These are phyloP conservation scores for Phytophthora fragariae DNA, from an alignment of 352 stramenopile genomes.

Conservation along the genomic window DNA sequence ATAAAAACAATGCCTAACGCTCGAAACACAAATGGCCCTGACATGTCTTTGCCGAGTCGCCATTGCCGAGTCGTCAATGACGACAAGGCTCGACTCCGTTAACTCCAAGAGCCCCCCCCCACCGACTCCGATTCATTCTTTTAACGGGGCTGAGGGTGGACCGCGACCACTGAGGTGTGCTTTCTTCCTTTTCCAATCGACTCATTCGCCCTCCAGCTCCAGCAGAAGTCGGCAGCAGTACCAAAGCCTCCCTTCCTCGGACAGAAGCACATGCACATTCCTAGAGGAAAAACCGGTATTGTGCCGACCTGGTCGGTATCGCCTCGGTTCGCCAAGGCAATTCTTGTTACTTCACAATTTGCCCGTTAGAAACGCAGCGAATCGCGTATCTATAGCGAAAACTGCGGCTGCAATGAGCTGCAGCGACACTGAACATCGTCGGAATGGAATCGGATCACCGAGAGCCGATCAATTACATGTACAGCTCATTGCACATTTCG, in stretches of 20 bases:
- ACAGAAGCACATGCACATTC: background rate
- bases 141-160: slow-evolving; percentile 3
- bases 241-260: background rate
- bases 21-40: slow-evolving; percentile 2
- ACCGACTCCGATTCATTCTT: background rate
- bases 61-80: too few relatives aligned
- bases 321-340: too few relatives aligned
- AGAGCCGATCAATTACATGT: background rate
- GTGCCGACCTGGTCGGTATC: background rate
- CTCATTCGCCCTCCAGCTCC: background rate
- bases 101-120: background rate
- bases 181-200: background rate
- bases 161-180: background rate
- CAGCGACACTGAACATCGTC: background rate
- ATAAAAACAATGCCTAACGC: background rate
- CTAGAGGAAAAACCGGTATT: background rate
- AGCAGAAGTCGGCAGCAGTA: background rate
- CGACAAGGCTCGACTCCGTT: background rate
- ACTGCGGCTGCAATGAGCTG: background rate
- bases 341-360: slow-evolving; percentile 19
- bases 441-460: background rate
- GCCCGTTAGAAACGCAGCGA: slow-evolving; percentile 7
- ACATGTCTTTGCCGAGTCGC: background rate
- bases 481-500: slow-evolving; percentile 25
- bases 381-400: slow-evolving; percentile 18